Evolutionary conservation across 306 rosid species (phyloP).

Genomic region (Oxytropis ochrocephala): DNA sequence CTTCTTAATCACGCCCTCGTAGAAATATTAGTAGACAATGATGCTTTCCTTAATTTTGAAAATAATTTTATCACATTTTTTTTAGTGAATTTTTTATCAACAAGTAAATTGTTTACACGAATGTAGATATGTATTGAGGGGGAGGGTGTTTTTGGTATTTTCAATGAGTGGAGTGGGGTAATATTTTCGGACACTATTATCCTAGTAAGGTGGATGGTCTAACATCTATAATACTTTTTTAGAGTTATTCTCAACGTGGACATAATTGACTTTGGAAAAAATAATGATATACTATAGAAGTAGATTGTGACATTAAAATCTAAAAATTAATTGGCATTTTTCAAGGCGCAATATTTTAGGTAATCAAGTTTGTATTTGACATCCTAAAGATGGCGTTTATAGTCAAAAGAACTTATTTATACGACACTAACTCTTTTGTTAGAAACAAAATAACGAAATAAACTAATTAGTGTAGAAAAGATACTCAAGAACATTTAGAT

Average conservation of each 20-base stretch:
- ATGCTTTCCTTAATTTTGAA: conserved; percentile 1
- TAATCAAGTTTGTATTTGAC: neutral
- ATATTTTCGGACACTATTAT: neutral
- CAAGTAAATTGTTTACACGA: conserved; percentile 19
- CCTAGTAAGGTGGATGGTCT: conserved; percentile 9
- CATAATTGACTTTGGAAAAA: conserved; percentile 24
- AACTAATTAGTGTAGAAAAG: too few species aligned
- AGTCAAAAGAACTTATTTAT: neutral
- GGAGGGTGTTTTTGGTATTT: too few species aligned
- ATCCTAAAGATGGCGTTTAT: neutral
- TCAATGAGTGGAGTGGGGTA: neutral
- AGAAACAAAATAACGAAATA: too few species aligned
- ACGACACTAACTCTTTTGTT: neutral
- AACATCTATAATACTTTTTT: conserved; percentile 1
- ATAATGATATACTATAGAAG: neutral
- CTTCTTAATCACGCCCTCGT: neutral
- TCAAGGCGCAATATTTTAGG: neutral
- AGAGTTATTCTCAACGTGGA: conserved; percentile 16
- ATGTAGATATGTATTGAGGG: neutral
- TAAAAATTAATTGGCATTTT: neutral
- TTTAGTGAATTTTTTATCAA: neutral
- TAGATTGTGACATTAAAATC: neutral
- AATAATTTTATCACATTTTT: neutral
- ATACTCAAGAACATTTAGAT: too few species aligned
- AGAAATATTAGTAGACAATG: neutral